A percentile compares a stretch with the other conserved stretches of the same genome.
Conservation (phyloP, 2,329 filamentous ascomycete species). For the Colletotrichum paranaense region DNA sequence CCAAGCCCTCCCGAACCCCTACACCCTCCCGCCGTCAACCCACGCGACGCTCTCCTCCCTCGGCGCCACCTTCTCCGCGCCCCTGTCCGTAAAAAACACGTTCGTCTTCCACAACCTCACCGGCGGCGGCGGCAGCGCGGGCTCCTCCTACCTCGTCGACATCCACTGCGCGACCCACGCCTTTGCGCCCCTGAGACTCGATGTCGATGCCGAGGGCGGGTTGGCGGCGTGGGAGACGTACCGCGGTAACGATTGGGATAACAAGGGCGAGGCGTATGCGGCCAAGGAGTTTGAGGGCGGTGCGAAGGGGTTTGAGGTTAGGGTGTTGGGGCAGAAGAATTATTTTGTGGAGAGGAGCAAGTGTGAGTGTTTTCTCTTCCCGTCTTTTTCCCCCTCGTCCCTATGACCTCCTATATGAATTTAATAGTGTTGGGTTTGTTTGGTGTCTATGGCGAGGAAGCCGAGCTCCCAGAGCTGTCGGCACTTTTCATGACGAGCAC, state of each 20-base stretch:
- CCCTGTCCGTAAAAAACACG: conserved; percentile 74
- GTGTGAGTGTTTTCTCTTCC: conserved; percentile 67
- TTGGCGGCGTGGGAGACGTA: conserved; percentile 85
- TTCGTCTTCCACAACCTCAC: conserved; percentile 81
- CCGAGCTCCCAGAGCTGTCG: neutral
- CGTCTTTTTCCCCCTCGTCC: neutral
- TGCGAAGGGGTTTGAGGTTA: conserved; percentile 67
- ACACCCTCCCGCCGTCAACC: conserved; percentile 71
- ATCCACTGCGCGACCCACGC: conserved; percentile 79
- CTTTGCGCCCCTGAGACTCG: conserved; percentile 85
- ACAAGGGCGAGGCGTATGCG: conserved; percentile 75
- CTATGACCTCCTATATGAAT: neutral
- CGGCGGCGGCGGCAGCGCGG: conserved; percentile 43
- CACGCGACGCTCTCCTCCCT: conserved; percentile 69
- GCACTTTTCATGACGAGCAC: neutral
- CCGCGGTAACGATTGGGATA: conserved; percentile 89
- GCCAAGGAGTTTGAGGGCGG: conserved; percentile 31
- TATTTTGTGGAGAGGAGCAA: conserved; percentile 82
- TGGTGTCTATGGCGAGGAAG: neutral
- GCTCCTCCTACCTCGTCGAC: conserved; percentile 83
- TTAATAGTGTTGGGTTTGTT: no score
- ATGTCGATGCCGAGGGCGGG: conserved; percentile 64
- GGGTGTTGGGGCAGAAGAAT: conserved; percentile 71
- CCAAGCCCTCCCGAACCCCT: conserved; percentile 56
- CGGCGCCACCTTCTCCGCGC: conserved; percentile 59